Evolutionary conservation across 495 filamentous ascomycete genomes (phyloP).

Genomic region (Amniculicola lignicola): DNA sequence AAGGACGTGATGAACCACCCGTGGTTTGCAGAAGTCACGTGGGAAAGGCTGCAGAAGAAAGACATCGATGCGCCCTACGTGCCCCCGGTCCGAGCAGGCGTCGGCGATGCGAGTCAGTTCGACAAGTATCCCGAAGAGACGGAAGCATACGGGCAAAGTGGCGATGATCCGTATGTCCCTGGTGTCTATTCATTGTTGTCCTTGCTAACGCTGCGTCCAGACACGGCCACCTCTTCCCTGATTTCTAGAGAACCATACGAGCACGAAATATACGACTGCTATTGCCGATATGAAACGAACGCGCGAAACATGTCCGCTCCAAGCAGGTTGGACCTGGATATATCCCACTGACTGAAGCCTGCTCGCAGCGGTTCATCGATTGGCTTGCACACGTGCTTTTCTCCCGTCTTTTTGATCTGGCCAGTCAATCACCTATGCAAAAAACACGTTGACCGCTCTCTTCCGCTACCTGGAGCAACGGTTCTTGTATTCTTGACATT

Average conservation of each 20-base stretch:
- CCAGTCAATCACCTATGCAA: too few relatives aligned
- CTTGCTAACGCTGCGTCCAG: conserved; percentile 15
- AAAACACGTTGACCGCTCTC: too few relatives aligned
- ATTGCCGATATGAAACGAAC: too few relatives aligned
- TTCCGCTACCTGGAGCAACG: too few relatives aligned
- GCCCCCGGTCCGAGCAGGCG: conserved; percentile 88
- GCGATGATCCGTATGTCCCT: conserved; percentile 74
- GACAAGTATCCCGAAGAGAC: conserved; percentile 97
- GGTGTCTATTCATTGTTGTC: not conserved
- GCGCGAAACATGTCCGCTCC: too few relatives aligned
- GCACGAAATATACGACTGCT: too few relatives aligned
- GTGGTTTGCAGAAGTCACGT: conserved; percentile 97
- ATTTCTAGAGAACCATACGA: conserved; percentile 24
- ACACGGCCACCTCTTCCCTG: conserved; percentile 31
- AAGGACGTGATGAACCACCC: conserved; percentile 91
- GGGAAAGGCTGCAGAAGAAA: conserved; percentile 88
- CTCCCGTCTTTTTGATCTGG: too few relatives aligned
- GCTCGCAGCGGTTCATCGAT: too few relatives aligned
- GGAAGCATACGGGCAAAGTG: conserved; percentile 76
- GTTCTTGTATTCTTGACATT: too few relatives aligned
- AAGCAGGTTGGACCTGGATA: too few relatives aligned
- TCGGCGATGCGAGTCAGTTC: conserved; percentile 95
- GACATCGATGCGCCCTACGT: conserved; percentile 99
- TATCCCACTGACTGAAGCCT: too few relatives aligned
- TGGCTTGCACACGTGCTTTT: too few relatives aligned